Conservation (phyloP, 768 basidiomycete species). For the Lactifluus piperatus region DNA sequence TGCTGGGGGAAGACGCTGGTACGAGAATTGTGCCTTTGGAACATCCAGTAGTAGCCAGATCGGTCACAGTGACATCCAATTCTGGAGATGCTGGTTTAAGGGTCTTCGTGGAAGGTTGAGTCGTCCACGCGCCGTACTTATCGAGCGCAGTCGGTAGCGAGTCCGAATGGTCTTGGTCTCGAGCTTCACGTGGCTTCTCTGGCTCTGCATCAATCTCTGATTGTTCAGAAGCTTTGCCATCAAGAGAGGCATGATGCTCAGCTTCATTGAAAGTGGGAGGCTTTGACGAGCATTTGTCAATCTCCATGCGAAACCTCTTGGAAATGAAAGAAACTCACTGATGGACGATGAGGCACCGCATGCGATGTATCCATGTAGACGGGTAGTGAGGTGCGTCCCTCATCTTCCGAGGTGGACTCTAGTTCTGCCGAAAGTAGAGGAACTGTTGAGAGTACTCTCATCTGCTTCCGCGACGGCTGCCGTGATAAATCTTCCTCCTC, state of each 20-base stretch:
- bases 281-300: neutral
- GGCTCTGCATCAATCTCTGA: neutral
- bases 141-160: neutral
- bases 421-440: neutral
- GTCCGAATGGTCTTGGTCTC: neutral
- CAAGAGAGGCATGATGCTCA: neutral
- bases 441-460: neutral
- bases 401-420: constrained; percentile 7
- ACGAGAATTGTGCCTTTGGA: constrained; percentile 5
- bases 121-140: neutral
- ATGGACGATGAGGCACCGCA: neutral
- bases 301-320: neutral
- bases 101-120: neutral
- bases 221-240: neutral
- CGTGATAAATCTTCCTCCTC: constrained; percentile 17
- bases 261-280: neutral
- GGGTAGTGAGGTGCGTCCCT: neutral
- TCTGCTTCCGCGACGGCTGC: neutral
- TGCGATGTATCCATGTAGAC: constrained; percentile 15
- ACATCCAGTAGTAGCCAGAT: neutral
- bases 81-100: neutral
- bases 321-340: neutral
- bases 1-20: constrained; percentile 11
- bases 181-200: neutral
- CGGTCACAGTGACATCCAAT: constrained; percentile 8